Base-by-base conservation (phyloP, 495 filamentous ascomycete species). In the Penicillium salamii region DNA sequence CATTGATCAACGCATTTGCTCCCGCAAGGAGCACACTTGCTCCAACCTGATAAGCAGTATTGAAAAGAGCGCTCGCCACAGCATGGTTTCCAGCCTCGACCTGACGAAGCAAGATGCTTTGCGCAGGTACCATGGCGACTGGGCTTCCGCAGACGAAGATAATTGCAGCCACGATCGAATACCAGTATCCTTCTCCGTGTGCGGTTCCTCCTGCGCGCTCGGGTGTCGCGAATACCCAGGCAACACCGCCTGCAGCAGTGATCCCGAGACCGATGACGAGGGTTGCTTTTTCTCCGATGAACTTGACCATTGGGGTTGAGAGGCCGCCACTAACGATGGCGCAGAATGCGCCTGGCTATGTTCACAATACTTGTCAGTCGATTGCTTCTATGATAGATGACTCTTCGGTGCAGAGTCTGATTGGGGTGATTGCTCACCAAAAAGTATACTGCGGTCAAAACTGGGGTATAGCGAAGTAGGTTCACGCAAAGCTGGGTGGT, bases 141-240 rank as follows among this genome's bases (percentile, higher is more conserved):
- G 35, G 35, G 35, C 35, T 38, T 15, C 35, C 35, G 7, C 35
- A 38, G 35, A 38, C 35, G 18, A 38, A 38, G 35, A 38, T 38
- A 3, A 38, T 38, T 9, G 35, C 35, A 17, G 35, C 35, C 35
- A 38, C 35, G 14, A 38, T 38, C 15, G 35, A 38, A 14, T 38
- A 38, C 35, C 35, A 38, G 14, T 38, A 38, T 38, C 35, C 35
- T n/a, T 38, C 12, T 18, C 14, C 35, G 20, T 38, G 35, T 9
- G 12, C 35, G 15, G 35, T 38, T 14, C 35, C 35, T 2, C 35
- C 35, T 3, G 35, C 35, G 2, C 15, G 35, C 3, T 17, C 15
- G 35, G 35, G 35, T 9, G 35, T 38, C 7, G 35, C 35, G 20
- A 38, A 38, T 38, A 14, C 35, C 35, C 35, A 38, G 20, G 35